Conservation (phyloP, 2,329 filamentous ascomycete species). For the Sordariomycetes sp. region DNA sequence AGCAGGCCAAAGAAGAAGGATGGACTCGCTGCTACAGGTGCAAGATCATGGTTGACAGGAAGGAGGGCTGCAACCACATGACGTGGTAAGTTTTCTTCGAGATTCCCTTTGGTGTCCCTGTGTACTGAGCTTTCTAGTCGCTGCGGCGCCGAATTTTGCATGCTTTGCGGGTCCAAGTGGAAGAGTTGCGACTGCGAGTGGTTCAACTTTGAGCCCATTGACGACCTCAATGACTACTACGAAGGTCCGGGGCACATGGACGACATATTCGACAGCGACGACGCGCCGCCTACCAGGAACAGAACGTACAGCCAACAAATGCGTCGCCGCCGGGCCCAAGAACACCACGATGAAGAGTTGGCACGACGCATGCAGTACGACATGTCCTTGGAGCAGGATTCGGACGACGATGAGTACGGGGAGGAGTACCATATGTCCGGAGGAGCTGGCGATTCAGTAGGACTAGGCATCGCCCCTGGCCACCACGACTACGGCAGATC, state of each 20-base stretch:
- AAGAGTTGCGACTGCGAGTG: conserved; percentile 75
- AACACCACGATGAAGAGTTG: conserved; percentile 33
- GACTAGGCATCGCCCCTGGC: neutral
- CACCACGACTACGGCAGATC: neutral
- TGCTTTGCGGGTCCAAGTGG: conserved; percentile 75
- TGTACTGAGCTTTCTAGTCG: conserved; percentile 35
- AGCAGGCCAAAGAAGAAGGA: conserved; percentile 55
- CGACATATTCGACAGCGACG: neutral
- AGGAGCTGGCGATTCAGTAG: neutral
- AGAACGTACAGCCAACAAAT: conserved; percentile 37
- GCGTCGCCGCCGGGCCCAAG: conserved; percentile 34
- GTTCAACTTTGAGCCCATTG: conserved; percentile 47
- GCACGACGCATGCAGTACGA: conserved; percentile 22
- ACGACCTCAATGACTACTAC: conserved; percentile 24
- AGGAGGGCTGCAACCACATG: conserved; percentile 83
- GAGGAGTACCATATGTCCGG: conserved; percentile 9
- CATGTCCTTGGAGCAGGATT: conserved; percentile 19
- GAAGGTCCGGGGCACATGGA: neutral
- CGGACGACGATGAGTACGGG: conserved; percentile 12
- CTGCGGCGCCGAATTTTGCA: conserved; percentile 79
- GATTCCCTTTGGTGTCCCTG: neutral
- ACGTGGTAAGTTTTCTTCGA: conserved; percentile 63
- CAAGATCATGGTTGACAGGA: conserved; percentile 64
- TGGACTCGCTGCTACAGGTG: conserved; percentile 74
- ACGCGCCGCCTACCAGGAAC: neutral